Percentiles rank a stretch among this genome's conserved stretches.
These are phyloP conservation scores for Psilocybe tampanensis DNA, from an alignment of 768 basidiomycete species.

Conservation along the genomic window DNA sequence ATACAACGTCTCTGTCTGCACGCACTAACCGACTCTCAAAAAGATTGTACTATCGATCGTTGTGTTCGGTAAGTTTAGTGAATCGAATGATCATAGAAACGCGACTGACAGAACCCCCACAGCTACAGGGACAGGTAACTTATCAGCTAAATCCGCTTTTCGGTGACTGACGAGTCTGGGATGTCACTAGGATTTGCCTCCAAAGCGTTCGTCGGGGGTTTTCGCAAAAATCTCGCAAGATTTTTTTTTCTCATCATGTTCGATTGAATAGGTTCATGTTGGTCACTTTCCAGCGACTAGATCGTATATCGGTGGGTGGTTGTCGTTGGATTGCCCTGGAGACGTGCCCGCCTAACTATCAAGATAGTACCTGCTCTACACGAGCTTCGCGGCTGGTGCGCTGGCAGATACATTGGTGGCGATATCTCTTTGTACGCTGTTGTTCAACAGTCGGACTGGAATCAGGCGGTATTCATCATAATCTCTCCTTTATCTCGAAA, in stretches of 20 bases:
- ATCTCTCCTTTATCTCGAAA: neutral
- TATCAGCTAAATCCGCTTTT: neutral
- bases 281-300: slow-evolving; percentile 11
- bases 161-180: neutral
- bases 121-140: slow-evolving; percentile 12
- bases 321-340: neutral
- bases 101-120: neutral
- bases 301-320: slow-evolving; percentile 10
- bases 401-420: slow-evolving; percentile 23
- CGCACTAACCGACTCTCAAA: neutral
- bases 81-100: too few species aligned
- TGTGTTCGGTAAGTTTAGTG: slow-evolving; percentile 13
- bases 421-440: slow-evolving; percentile 21
- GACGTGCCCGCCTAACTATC: neutral
- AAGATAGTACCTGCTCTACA: slow-evolving; percentile 16
- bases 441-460: slow-evolving; percentile 26
- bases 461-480: slow-evolving; percentile 21
- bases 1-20: too few species aligned
- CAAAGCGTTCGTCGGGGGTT: slow-evolving; percentile 7
- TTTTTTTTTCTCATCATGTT: neutral
- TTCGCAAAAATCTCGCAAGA: neutral
- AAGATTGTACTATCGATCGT: slow-evolving; percentile 11
- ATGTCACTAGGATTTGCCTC: slow-evolving; percentile 7
- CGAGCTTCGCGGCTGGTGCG: slow-evolving; percentile 23
- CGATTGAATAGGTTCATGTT: slow-evolving; percentile 8